Percentiles rank a stretch among this genome's conserved stretches.
Conservation (phyloP, 208 protist genomes). For the Crithidia bombi region DNA sequence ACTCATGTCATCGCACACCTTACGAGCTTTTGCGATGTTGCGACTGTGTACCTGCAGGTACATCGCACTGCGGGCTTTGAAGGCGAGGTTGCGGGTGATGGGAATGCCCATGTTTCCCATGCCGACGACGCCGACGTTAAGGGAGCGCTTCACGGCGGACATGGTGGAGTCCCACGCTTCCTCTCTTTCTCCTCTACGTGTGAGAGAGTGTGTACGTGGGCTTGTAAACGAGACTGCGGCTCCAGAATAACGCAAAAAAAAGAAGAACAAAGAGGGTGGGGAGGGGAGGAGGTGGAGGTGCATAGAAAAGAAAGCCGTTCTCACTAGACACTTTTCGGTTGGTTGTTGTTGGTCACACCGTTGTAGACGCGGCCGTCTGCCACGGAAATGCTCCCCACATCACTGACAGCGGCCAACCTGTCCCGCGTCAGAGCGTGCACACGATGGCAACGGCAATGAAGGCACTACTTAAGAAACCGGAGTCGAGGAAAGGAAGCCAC, state of each 20-base stretch:
- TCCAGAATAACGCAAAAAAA: too few relatives aligned
- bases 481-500: not conserved
- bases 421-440: too few relatives aligned
- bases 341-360: too few relatives aligned
- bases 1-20: conserved; percentile 76
- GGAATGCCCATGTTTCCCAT: conserved; percentile 89
- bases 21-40: conserved; percentile 58
- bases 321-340: too few relatives aligned
- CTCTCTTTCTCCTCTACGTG: too few relatives aligned
- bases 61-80: conserved; percentile 85
- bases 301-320: too few relatives aligned
- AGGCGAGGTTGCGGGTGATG: conserved; percentile 86
- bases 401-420: too few relatives aligned
- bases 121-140: conserved; percentile 89
- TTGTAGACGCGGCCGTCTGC: too few relatives aligned
- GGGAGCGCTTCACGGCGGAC: conserved; percentile 71
- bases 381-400: too few relatives aligned
- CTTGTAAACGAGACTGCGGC: too few relatives aligned
- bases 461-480: not conserved
- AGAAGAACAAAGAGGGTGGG: too few relatives aligned
- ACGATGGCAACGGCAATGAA: conserved; percentile 7
- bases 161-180: conserved; percentile 19
- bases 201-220: not conserved
- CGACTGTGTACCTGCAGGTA: conserved; percentile 90
- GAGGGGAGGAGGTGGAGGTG: too few relatives aligned